A percentile compares a stretch with the other conserved stretches of the same genome.
Conservation (phyloP, 2,329 filamentous ascomycete genomes). For the Anthostomella pinea region DNA sequence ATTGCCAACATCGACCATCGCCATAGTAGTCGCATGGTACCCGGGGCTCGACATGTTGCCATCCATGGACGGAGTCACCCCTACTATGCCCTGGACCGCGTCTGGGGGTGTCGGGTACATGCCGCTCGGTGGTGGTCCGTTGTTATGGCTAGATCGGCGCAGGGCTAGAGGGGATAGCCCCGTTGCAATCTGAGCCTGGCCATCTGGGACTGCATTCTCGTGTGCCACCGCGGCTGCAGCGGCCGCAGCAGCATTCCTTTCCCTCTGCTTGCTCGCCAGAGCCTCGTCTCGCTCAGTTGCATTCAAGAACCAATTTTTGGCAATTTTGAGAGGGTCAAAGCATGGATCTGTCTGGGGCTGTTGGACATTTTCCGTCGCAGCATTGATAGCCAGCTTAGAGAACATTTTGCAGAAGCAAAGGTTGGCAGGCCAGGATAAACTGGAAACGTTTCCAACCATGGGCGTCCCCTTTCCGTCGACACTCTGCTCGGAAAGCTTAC, state of each 20-base stretch:
- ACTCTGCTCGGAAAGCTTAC: conserved; percentile 41
- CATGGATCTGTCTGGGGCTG: conserved; percentile 38
- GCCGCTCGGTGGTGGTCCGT: conserved; percentile 43
- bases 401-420: conserved; percentile 52
- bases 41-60: conserved; percentile 54
- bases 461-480: conserved; percentile 41
- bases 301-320: conserved; percentile 47
- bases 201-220: conserved; percentile 42
- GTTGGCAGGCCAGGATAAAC: conserved; percentile 52
- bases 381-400: conserved; percentile 39
- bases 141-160: conserved; percentile 48
- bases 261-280: conserved; percentile 47
- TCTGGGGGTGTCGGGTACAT: conserved; percentile 74
- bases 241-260: conserved; percentile 47
- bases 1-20: conserved; percentile 38
- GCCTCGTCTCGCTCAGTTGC: conserved; percentile 46
- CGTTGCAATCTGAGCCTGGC: conserved; percentile 41
- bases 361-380: conserved; percentile 38
- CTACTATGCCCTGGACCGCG: conserved; percentile 53
- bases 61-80: conserved; percentile 56
- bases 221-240: conserved; percentile 37
- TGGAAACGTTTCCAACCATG: conserved; percentile 33
- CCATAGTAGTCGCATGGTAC: conserved; percentile 35
- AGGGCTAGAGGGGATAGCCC: conserved; percentile 52
- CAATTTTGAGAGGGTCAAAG: conserved; percentile 48